Base-by-base conservation (phyloP, 805 yeast genomes). In the Jamesozyma rosinii region DNA sequence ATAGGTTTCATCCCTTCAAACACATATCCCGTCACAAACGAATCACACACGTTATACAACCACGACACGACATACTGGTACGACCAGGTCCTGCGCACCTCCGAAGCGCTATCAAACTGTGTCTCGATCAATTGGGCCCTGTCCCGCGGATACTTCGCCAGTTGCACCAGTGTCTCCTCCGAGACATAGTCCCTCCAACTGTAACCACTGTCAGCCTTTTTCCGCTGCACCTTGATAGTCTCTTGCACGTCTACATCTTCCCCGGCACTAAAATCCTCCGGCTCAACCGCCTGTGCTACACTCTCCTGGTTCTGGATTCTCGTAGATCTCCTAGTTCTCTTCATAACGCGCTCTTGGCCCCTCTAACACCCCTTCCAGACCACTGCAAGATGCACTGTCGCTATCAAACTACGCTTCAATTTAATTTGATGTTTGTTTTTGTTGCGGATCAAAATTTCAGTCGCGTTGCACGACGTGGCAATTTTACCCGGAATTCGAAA, bases 51-150 rank as follows among this genome's bases (percentile, higher is more conserved):
- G 41, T 54, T 55, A 40, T 58, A 56, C n/a, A 63, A 49, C 62
- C 66, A 63, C 15, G 57, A 50, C 10, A 63, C 49, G 20, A 58
- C 57, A 36, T 55, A 61, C 40, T 63, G 66, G 40, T 58, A 63
- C 18, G 49, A 44, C 66, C 65, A 62, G 8, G 49, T 45, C 20
- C 38, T 30, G 10, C 53, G 22, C 26, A 61, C 38, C 9, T 46
- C 47, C 11, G 45, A 39, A 6, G 42, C 19, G 27, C 42, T 43
- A 24, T 43, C 48, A 32, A 49, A 37, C 22, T 34, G 35, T 5
- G 18, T 3, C 20, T 41, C 40, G n/a, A 41, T 36, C 5, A 14
- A 8, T 6, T 9, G n/a, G 2, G 37, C 36, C 39, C 42, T 31
- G 19, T 34, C 40, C 41, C 33, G 10, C 30, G 34, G 44, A 45